Evolutionary conservation across 306 rosid genomes (phyloP), one percentile per base, ranked within the genome.

Genomic region (Rosa lucieae): DNA sequence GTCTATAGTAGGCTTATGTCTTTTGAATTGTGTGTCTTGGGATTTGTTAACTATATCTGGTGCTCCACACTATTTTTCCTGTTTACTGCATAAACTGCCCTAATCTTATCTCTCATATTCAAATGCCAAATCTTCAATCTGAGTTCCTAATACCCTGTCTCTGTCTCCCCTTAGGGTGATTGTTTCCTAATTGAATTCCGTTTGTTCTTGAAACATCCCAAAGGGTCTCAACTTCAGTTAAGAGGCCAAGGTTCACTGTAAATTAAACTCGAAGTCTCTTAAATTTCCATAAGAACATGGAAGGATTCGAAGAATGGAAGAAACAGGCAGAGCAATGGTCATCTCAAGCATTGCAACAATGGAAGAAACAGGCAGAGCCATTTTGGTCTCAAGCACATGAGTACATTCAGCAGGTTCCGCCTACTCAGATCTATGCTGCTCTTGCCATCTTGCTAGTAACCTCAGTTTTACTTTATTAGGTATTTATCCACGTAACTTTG

Each of bases 391-490:
- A 12, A n/a, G 76, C 85, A 58, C 65, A 67, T 56, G 83, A 87
- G 5, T 68, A 81, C 77, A 63, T 83, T 74, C 85, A 81, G 10
- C 88, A 83, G 52, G 78, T 92, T 77, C 97, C 94, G 0, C 86
- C 89, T 39, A 66, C 73, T 37, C 94, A 90, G 87, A 87, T 92
- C 65, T 90, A 87, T 75, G 88, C 86, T 6, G 86, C 94, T 48
- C 80, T 84, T 37, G 90, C 89, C 18, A 62, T 90, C 58, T 76
- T 85, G 72, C 35, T 88, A 44, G 74, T 88, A 83, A 84, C 97
- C 18, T 78, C 82, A 53, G 18, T 90, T 29, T 78, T 90, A 62
- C 83, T 92, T 76, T 88, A 59, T 63, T 84, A 5, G 17, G 94
- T 90, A 58, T 69, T 87, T 52, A 5, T 29, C 20, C 37, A 5